Base-by-base conservation (phyloP, 345 rosid species). In the Citrus glauca region DNA sequence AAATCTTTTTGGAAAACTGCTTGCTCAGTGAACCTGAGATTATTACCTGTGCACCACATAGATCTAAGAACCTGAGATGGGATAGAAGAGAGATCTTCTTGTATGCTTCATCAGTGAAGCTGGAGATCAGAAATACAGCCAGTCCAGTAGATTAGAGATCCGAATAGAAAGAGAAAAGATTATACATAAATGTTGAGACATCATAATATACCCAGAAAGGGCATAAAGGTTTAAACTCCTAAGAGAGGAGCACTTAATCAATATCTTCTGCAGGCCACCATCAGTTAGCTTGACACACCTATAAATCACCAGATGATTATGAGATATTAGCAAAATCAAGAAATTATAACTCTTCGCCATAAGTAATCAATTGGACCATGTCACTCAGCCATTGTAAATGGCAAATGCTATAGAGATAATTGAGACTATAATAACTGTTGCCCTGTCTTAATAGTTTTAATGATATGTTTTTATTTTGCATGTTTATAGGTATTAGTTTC, bases 21-120 rank as follows among this genome's bases (percentile, higher is more conserved):
- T 22, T 60, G 66, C 69, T 79, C 30, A 74, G 76, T 63, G 69
- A 64, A 68, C 48, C 57, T 74, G 74, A 79, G 69, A 19, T n/a
- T 81, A 69, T 64, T 82, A 95, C 98, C 97, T 93, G 99, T 32
- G 96, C 95, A 40, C 99, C 99, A 71, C 99, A 95, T 71, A 95
- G 86, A 84, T 95, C 99, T 78, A 95, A 83, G 90, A 89, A 90
- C 79, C 81, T 87, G 79, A 91, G 80, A 55, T 80, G 82, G 71
- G 87, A 71, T 69, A 95, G 74, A 85, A 86, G 83, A 65, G 91
- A 92, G 55, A 93, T 88, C 60, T 83, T 90, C 86, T 80, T 89
- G 88, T 93, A 95, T 66, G 93, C 88, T 57, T 87, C 85, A 81
- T 90, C 97, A 35, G 96, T 91, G 85, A 93, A 83, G 73, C 99